Evolutionary conservation across 2,329 filamentous ascomycete species (phyloP).

Genomic region (Pseudogymnoascus sp.): DNA sequence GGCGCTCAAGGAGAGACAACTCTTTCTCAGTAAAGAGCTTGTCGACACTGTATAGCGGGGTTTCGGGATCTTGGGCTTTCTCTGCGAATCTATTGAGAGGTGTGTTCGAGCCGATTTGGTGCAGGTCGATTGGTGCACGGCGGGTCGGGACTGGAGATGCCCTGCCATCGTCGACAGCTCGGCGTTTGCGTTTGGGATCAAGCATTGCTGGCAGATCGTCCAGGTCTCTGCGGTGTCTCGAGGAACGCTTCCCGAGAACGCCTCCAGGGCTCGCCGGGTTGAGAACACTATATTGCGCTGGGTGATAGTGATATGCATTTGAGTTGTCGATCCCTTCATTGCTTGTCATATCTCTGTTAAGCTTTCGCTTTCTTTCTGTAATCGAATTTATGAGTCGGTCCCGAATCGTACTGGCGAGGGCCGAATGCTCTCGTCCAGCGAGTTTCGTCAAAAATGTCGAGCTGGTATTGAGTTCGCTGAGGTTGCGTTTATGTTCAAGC

Average conservation of each 20-base stretch:
- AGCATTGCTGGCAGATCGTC: constrained; percentile 49
- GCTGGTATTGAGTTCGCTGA: constrained; percentile 50
- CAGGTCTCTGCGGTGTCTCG: constrained; percentile 49
- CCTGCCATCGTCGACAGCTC: constrained; percentile 47
- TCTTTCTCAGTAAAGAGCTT: constrained; percentile 66
- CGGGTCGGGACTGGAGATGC: constrained; percentile 53
- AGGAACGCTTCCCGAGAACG: constrained; percentile 54
- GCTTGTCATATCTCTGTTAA: constrained; percentile 59
- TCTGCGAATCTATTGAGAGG: constrained; percentile 52
- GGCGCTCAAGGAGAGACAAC: constrained; percentile 56
- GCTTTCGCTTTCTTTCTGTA: constrained; percentile 53
- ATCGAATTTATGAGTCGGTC: constrained; percentile 61
- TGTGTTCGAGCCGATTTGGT: constrained; percentile 43
- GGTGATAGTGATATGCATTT: constrained; percentile 56
- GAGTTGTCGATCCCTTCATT: constrained; percentile 55
- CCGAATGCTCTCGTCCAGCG: constrained; percentile 52
- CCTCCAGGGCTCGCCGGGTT: constrained; percentile 58
- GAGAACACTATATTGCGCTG: constrained; percentile 58
- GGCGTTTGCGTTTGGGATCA: constrained; percentile 55
- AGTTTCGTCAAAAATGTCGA: constrained; percentile 54
- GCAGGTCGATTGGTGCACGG: constrained; percentile 39
- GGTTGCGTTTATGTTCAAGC: constrained; percentile 56
- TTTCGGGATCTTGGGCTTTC: constrained; percentile 45
- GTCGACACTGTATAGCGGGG: constrained; percentile 56
- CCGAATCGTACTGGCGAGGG: constrained; percentile 51